Evolutionary conservation across 2,329 filamentous ascomycete genomes (phyloP).

Genomic region (Emericellopsis atlantica): DNA sequence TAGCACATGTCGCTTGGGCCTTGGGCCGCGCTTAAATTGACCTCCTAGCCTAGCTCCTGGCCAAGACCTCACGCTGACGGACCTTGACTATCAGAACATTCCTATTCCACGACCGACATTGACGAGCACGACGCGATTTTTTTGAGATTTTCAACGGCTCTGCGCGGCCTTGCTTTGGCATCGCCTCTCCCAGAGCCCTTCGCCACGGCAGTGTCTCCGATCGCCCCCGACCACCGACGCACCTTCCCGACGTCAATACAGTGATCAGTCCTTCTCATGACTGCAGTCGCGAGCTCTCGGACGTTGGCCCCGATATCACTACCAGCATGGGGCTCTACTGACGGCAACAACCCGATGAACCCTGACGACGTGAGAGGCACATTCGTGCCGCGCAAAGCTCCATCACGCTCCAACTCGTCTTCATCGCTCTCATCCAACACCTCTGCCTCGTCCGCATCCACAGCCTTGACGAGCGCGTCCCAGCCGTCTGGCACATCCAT

Average conservation of each 20-base stretch:
- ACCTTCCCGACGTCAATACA: not conserved
- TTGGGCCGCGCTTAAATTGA: conserved; percentile 1
- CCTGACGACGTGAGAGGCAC: conserved; percentile 76
- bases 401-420: conserved; percentile 81
- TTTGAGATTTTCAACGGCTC: too few relatives aligned
- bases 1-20: not conserved
- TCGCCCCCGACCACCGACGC: not conserved
- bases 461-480: conserved; percentile 47
- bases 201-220: not conserved
- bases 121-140: not conserved
- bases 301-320: conserved; percentile 51
- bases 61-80: not conserved
- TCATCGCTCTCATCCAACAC: conserved; percentile 55
- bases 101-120: not conserved
- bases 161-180: not conserved
- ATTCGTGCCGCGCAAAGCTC: conserved; percentile 78
- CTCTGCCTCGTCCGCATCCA: conserved; percentile 48
- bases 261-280: conserved; percentile 31
- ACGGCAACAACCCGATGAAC: conserved; percentile 56
- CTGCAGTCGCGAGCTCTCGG: conserved; percentile 54
- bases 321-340: conserved; percentile 51
- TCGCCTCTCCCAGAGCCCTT: not conserved
- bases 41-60: not conserved
- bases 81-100: not conserved
- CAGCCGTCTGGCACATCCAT: conserved; percentile 48